Conservation (phyloP, 2,329 filamentous ascomycete species). For the Curvularia hawaiiensis region DNA sequence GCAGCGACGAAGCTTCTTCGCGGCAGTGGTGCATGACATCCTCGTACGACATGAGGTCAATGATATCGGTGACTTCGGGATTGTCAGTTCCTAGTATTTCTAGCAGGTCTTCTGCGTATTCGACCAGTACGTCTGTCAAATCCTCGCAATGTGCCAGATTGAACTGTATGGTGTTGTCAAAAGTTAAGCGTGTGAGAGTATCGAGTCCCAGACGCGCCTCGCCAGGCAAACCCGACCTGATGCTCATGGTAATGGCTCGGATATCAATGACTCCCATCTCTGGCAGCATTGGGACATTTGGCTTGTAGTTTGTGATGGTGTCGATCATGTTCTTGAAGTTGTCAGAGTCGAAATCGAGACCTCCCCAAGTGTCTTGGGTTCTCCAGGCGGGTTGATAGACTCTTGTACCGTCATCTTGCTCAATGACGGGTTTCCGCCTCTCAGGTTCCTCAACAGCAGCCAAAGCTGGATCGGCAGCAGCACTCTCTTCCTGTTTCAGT, state of each 20-base stretch:
- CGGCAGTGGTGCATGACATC: conserved; percentile 82
- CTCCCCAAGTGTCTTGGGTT: conserved; percentile 36
- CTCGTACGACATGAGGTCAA: conserved; percentile 84
- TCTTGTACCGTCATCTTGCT: conserved; percentile 35
- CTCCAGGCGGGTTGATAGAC: conserved; percentile 39
- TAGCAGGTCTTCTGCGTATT: conserved; percentile 88
- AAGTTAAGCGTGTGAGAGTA: conserved; percentile 74
- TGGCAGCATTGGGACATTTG: conserved; percentile 72
- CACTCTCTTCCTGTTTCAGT: conserved; percentile 33
- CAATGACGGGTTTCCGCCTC: conserved; percentile 33
- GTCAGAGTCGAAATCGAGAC: conserved; percentile 51
- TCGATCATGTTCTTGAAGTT: conserved; percentile 76
- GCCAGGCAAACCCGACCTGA: conserved; percentile 86
- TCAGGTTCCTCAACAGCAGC: conserved; percentile 22
- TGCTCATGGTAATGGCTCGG: conserved; percentile 82
- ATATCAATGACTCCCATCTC: conserved; percentile 92
- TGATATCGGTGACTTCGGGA: conserved; percentile 83
- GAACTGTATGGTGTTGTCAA: conserved; percentile 40
- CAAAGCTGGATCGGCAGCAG: conserved; percentile 24
- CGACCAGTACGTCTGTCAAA: conserved; percentile 82
- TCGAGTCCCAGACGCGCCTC: conserved; percentile 92
- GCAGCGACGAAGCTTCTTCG: conserved; percentile 72
- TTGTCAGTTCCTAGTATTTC: conserved; percentile 85
- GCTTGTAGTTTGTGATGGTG: conserved; percentile 69
- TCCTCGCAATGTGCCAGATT: conserved; percentile 65